Conservation (phyloP, 78 protist genomes). For the Tieghemostelium lacteum region DNA sequence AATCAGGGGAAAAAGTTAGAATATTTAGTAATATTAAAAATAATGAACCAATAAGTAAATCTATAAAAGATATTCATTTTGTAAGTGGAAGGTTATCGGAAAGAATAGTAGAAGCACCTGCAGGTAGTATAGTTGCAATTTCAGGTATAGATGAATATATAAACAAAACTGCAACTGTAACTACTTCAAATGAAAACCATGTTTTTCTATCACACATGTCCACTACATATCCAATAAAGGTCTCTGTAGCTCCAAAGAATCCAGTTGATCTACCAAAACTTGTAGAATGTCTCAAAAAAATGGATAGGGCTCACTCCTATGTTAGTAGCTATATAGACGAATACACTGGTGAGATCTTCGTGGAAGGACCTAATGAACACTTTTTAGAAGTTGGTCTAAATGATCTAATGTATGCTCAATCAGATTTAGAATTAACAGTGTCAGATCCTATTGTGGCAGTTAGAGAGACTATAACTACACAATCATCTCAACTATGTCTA, state of each 20-base stretch:
- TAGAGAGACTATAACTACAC: slow-evolving; percentile 95
- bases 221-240: slow-evolving; percentile 98
- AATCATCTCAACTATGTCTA: slow-evolving; percentile 85
- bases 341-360: slow-evolving; percentile 99
- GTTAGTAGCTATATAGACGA: no score
- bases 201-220: slow-evolving; percentile 95
- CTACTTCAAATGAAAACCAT: slow-evolving; percentile 73
- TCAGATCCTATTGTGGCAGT: slow-evolving; percentile 99
- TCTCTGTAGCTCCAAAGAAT: no score
- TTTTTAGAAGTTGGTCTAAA: slow-evolving; percentile 99
- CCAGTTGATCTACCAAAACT: slow-evolving; percentile 98
- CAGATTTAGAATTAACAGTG: slow-evolving; percentile 90
- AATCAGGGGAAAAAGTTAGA: slow-evolving; percentile 96
- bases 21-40: no score
- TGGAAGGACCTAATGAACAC: slow-evolving; percentile 99
- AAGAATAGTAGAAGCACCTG: slow-evolving; percentile 89
- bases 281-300: slow-evolving; percentile 99
- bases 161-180: slow-evolving; percentile 97
- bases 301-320: no score
- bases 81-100: slow-evolving; percentile 98
- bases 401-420: slow-evolving; percentile 98
- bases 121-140: slow-evolving; percentile 97
- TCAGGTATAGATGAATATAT: slow-evolving; percentile 98
- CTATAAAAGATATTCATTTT: slow-evolving; percentile 88
- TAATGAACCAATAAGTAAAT: slow-evolving; percentile 92